These are phyloP conservation scores for Oxytropis ochrocephala DNA, from an alignment of 306 rosid species.

Conservation along the genomic window DNA sequence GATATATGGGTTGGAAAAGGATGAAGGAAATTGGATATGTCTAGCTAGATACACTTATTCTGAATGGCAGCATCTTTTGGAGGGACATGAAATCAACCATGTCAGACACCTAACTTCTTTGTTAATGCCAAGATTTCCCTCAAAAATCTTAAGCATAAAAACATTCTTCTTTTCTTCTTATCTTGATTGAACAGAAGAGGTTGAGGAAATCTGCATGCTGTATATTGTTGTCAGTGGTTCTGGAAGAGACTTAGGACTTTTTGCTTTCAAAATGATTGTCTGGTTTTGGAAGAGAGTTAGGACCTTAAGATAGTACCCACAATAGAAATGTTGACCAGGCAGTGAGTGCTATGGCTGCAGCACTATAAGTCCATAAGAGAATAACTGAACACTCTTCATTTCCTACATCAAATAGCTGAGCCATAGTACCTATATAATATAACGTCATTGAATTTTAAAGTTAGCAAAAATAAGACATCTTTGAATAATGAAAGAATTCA, in stretches of 20 bases:
- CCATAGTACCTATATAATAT: slow-evolving; percentile 60
- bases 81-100: not conserved
- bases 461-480: not conserved
- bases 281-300: not conserved
- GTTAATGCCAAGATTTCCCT: not conserved
- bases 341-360: slow-evolving; percentile 64
- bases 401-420: slow-evolving; percentile 75
- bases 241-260: no score
- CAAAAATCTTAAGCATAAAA: not conserved
- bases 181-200: not conserved
- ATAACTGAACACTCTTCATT: slow-evolving; percentile 89
- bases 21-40: not conserved
- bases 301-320: slow-evolving; percentile 51
- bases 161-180: not conserved
- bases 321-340: slow-evolving; percentile 73
- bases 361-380: slow-evolving; percentile 69
- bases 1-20: not conserved
- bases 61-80: not conserved
- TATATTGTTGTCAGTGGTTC: not conserved
- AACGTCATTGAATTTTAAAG: not conserved
- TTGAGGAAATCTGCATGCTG: not conserved
- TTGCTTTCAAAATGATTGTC: no score
- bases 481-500: not conserved
- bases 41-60: not conserved
- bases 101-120: not conserved